A percentile compares a stretch with the other conserved stretches of the same genome.
phyloP scores from a whole-genome alignment of 2,329 filamentous ascomycete genomes.

The Orbilia brochopaga region DNA sequence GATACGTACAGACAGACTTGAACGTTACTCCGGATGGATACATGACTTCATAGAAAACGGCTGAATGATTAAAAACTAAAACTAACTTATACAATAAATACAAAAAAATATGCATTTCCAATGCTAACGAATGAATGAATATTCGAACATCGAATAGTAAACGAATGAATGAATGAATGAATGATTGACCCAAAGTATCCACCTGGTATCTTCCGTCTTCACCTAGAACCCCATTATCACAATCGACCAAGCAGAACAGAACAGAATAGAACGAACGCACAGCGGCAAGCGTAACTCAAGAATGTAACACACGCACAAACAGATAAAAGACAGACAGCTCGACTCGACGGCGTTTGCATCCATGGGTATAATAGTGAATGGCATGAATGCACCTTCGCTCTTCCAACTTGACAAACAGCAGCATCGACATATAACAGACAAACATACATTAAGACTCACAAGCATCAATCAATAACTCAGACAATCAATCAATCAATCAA shows the following conservation, averaged over 20 bases:
- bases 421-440: slow-evolving; percentile 6
- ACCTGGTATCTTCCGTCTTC: slow-evolving; percentile 4
- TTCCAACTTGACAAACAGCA: too few species aligned
- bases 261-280: too few species aligned
- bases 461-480: too few species aligned
- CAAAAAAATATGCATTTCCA: too few species aligned
- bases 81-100: too few species aligned
- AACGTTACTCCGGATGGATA: too few species aligned
- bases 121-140: neutral
- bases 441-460: neutral
- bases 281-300: too few species aligned
- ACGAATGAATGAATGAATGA: neutral
- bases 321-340: slow-evolving; percentile 3
- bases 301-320: too few species aligned
- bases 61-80: neutral
- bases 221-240: slow-evolving; percentile 1
- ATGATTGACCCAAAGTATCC: neutral
- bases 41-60: neutral
- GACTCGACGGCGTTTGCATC: slow-evolving; percentile 20
- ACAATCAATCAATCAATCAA: too few species aligned
- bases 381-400: slow-evolving; percentile 57
- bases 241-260: slow-evolving; percentile 2
- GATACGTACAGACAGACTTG: too few species aligned
- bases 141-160: neutral
- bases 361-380: slow-evolving; percentile 55